phyloP scores from a whole-genome alignment of 2,329 filamentous ascomycete species.

The Eutypa lata region DNA sequence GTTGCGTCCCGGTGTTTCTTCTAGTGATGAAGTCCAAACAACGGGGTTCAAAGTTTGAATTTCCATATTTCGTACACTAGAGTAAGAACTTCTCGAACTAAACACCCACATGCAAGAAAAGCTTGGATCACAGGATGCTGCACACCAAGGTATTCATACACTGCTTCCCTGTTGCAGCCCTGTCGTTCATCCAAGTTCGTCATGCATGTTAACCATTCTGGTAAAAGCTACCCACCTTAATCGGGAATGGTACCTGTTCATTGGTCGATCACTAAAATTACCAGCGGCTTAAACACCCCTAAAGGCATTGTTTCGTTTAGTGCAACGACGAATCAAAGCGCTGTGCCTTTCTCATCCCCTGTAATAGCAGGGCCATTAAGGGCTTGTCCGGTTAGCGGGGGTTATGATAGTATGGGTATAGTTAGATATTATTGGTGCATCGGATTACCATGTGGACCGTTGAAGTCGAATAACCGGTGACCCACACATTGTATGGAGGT shows the following conservation, averaged over 20 bases:
- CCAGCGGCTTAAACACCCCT: slow-evolving; percentile 4
- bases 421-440: no score
- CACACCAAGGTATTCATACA: no score
- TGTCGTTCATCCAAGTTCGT: not conserved
- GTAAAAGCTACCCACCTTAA: not conserved
- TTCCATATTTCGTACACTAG: no score
- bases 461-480: not conserved
- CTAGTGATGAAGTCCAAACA: no score
- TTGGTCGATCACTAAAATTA: slow-evolving; percentile 14
- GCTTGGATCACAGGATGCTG: not conserved
- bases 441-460: not conserved
- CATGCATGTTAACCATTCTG: slow-evolving; percentile 1
- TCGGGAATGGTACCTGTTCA: not conserved
- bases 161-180: not conserved
- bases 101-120: not conserved
- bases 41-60: no score
- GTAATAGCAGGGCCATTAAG: not conserved
- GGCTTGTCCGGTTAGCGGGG: not conserved
- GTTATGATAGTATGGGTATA: no score
- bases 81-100: no score
- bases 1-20: no score
- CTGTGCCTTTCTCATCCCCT: slow-evolving; percentile 19
- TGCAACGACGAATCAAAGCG: slow-evolving; percentile 19
- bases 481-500: not conserved
- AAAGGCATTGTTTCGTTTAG: slow-evolving; percentile 10